Percentiles rank a stretch among this genome's conserved stretches.
Conservation (phyloP, 331 rosid species). For the Acacia concinna region DNA sequence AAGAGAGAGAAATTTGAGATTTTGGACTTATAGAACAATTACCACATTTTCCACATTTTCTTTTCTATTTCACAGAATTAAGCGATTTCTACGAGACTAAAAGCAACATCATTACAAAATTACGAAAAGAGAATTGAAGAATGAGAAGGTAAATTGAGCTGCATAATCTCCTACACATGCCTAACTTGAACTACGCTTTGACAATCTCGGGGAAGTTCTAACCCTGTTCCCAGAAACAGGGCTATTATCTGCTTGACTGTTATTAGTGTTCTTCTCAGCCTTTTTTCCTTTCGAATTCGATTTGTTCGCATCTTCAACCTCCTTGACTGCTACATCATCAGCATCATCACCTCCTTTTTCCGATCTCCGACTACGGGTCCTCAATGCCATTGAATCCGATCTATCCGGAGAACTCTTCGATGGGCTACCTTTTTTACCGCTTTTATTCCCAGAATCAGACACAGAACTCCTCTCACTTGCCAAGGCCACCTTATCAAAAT, state of each 20-base stretch:
- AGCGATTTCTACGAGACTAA: background rate
- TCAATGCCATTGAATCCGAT: conserved; percentile 17
- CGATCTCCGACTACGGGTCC: conserved; percentile 36
- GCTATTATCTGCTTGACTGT: conserved; percentile 14
- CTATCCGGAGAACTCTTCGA: background rate
- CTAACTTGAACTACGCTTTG: conserved; percentile 36
- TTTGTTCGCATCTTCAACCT: conserved; percentile 34
- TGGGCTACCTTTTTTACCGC: background rate
- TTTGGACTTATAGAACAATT: background rate
- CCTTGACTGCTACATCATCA: conserved; percentile 35
- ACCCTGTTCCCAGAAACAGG: conserved; percentile 31
- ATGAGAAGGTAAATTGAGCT: background rate
- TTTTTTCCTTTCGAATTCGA: conserved; percentile 29
- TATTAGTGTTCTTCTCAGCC: conserved; percentile 22
- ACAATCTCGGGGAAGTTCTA: conserved; percentile 64
- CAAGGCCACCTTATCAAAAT: conserved; percentile 73
- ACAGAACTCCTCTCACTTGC: conserved; percentile 31
- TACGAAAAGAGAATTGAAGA: background rate
- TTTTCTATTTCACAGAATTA: background rate
- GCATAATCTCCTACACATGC: background rate
- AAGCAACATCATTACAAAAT: background rate
- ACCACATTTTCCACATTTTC: no score
- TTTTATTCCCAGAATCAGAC: background rate
- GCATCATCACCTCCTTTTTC: conserved; percentile 16
- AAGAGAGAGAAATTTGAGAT: background rate